Conservation (phyloP, 2,329 filamentous ascomycete genomes). For the Hymenoscyphus fructigenus region DNA sequence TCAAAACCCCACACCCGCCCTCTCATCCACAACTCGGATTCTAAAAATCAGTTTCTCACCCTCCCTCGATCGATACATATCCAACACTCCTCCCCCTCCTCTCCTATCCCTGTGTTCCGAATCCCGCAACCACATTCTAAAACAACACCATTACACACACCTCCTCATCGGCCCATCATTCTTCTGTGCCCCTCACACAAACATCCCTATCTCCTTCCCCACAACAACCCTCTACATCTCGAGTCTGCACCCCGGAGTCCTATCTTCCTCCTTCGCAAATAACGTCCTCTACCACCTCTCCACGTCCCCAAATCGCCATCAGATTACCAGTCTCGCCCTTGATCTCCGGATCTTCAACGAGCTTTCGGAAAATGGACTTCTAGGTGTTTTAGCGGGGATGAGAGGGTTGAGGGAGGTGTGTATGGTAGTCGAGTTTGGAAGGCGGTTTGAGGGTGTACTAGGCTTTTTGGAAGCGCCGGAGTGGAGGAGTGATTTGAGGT, state of each 20-base stretch:
- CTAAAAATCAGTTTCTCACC: conserved; percentile 29
- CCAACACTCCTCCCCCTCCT: conserved; percentile 25
- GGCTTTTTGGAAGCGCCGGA: conserved; percentile 25
- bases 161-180: conserved; percentile 12
- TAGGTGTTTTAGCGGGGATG: conserved; percentile 26
- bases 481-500: conserved; percentile 30
- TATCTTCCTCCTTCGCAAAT: conserved; percentile 22
- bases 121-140: conserved; percentile 20
- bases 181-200: conserved; percentile 7
- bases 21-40: conserved; percentile 20
- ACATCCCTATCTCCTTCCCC: conserved; percentile 22
- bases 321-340: conserved; percentile 23
- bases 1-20: conserved; percentile 1
- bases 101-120: conserved; percentile 26
- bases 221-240: conserved; percentile 28
- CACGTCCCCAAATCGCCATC: conserved; percentile 24
- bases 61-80: conserved; percentile 19
- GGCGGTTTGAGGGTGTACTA: conserved; percentile 21
- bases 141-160: conserved; percentile 11
- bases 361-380: conserved; percentile 28
- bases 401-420: conserved; percentile 21
- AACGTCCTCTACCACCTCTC: conserved; percentile 28
- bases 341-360: conserved; percentile 30
- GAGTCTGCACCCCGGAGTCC: conserved; percentile 18
- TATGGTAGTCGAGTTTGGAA: conserved; percentile 33